These are phyloP conservation scores for Stephania cephalantha DNA, from an alignment of 164 flowering plant species.

Conservation along the genomic window DNA sequence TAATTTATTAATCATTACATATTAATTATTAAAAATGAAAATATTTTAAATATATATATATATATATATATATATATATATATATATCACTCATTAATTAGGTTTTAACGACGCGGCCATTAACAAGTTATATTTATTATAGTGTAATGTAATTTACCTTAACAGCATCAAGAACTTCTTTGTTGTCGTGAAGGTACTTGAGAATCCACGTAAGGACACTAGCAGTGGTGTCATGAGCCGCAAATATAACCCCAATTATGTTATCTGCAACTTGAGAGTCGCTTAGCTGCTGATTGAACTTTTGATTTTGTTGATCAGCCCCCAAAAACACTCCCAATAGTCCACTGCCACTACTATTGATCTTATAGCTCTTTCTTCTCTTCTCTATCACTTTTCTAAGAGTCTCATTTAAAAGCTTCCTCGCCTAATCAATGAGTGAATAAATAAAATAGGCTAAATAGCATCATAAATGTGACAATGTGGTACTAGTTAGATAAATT, in stretches of 20 bases:
- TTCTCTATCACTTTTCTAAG: slow-evolving; percentile 44
- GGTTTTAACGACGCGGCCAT: too few species aligned
- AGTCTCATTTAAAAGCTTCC: slow-evolving; percentile 47
- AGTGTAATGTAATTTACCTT: slow-evolving; percentile 31
- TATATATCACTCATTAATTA: too few species aligned
- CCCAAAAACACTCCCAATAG: slow-evolving; percentile 41
- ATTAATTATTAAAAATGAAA: too few species aligned
- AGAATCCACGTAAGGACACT: slow-evolving; percentile 61
- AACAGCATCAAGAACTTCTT: slow-evolving; percentile 48
- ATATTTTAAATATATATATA: too few species aligned
- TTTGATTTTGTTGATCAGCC: slow-evolving; percentile 20
- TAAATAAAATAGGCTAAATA: neutral
- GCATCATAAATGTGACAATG: neutral
- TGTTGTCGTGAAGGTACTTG: slow-evolving; percentile 65
- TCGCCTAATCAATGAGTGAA: slow-evolving; percentile 40
- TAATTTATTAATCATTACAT: too few species aligned
- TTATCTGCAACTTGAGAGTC: slow-evolving; percentile 79
- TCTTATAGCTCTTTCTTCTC: slow-evolving; percentile 37
- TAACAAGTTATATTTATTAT: too few species aligned
- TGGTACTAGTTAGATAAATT: neutral
- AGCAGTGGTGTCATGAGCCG: slow-evolving; percentile 95
- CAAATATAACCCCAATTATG: slow-evolving; percentile 81
- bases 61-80: too few species aligned
- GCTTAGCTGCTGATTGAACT: slow-evolving; percentile 32
- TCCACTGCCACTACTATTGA: slow-evolving; percentile 40